Conservation (phyloP, 1,284 basidiomycete species). For the Ceratobasidium papillatum region DNA sequence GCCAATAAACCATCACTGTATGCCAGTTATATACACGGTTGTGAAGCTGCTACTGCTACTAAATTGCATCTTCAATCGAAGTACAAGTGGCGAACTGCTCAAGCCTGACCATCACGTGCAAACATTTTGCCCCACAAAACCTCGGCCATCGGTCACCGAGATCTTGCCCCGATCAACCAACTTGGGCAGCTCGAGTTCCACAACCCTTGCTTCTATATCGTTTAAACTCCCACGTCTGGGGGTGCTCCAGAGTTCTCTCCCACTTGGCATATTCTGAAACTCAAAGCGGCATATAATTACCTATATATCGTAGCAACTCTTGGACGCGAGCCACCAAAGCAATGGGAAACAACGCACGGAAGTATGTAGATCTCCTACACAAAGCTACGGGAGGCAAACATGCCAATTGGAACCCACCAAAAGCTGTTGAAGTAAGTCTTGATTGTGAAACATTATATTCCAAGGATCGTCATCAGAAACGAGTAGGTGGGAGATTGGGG, state of each 20-base stretch:
- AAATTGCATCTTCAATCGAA: too few species aligned
- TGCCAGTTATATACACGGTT: too few species aligned
- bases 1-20: too few species aligned
- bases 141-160: neutral
- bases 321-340: neutral
- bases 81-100: too few species aligned
- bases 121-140: neutral
- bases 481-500: slow-evolving; percentile 37
- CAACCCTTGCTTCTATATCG: neutral
- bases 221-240: neutral
- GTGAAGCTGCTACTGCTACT: too few species aligned
- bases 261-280: neutral
- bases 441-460: neutral
- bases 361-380: slow-evolving; percentile 27
- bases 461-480: neutral
- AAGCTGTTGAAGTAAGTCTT: slow-evolving; percentile 2
- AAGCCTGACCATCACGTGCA: neutral
- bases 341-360: slow-evolving; percentile 21
- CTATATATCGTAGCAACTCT: neutral
- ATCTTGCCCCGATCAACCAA: neutral
- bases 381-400: slow-evolving; percentile 28
- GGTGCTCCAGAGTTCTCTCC: neutral
- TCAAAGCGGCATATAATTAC: neutral
- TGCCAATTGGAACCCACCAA: slow-evolving; percentile 28
- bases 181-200: neutral